Conservation (phyloP, 139 green algal species). For the Chlamydomonas sp. region DNA sequence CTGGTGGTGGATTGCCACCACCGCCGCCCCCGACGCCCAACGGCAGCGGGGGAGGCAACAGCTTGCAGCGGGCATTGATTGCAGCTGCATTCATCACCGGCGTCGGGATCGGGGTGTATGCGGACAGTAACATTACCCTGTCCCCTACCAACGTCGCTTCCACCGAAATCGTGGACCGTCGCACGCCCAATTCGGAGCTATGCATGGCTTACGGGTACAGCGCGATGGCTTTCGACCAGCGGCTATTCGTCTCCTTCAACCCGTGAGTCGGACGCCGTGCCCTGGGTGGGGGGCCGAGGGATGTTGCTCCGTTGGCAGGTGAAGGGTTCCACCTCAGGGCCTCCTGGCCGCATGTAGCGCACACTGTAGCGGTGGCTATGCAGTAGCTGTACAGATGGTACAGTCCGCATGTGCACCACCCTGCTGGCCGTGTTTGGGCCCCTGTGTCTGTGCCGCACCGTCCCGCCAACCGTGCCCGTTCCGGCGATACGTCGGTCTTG, state of each 20-base stretch:
- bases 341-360: too few species aligned
- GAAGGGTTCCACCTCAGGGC: too few species aligned
- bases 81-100: constrained; percentile 29
- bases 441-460: too few species aligned
- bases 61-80: constrained; percentile 7
- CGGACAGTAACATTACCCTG: constrained; percentile 81
- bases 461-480: too few species aligned
- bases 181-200: constrained; percentile 93
- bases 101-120: constrained; percentile 58
- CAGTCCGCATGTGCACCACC: too few species aligned
- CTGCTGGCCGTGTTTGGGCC: too few species aligned
- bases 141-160: constrained; percentile 91
- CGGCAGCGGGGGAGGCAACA: background rate
- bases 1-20: background rate
- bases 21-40: background rate
- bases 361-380: too few species aligned
- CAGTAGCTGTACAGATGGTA: too few species aligned
- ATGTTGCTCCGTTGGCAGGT: background rate
- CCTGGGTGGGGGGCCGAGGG: background rate
- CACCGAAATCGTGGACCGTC: constrained; percentile 95
- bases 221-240: constrained; percentile 99
- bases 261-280: constrained; percentile 62
- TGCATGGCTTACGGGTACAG: constrained; percentile 97
- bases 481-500: too few species aligned
- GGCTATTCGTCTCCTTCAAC: constrained; percentile 99